Evolutionary conservation across 1,284 basidiomycete species (phyloP), one percentile per base, ranked within the genome.

Genomic region (Pseudozyma sp.): DNA sequence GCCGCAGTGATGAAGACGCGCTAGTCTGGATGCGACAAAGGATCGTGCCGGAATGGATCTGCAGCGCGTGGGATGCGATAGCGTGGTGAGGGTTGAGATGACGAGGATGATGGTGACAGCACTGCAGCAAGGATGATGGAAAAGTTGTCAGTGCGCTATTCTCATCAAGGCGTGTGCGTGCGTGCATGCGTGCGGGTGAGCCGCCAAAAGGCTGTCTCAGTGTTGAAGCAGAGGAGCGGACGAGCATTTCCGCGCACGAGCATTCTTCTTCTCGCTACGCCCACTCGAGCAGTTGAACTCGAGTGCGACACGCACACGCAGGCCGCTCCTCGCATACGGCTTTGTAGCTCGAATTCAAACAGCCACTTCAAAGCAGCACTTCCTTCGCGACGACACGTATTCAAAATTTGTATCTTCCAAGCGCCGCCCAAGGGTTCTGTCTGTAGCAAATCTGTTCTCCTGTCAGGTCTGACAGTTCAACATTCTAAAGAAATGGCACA

Each of bases 191-290:
- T 35, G 59, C 31, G 48, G 45, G 37, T 30, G 48, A 17, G 49
- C 9, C 7, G 43, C 8, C 43, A 8, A 24, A 19, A 13, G 19
- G 24, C 6, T n/a, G 43, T 63, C 52, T 59, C 49, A 69, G 67
- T 64, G 67, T 69, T 69, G 44, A 35, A 39, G 42, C 31, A 44
- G 42, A 24, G 35, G 7, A 46, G 45, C 9, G 34, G 40, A 14
- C 19, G 44, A 24, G 24, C 24, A 4, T 24, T 24, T 24, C 35
- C 37, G 61, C 67, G 67, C 67, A 69, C 67, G 67, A 64, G 61
- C 67, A 60, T 39, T 39, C 35, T 54, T 54, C 17, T 45, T 29
- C 13, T 11, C 8, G 19, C 30, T 13, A 16, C 16, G 11, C 7
- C 39, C 46, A 40, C n/a, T n/a, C n/a, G n/a, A n/a, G n/a, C n/a